These are phyloP conservation scores for Eucalyptus leucophloia DNA, from an alignment of 345 rosid species.

Conservation along the genomic window DNA sequence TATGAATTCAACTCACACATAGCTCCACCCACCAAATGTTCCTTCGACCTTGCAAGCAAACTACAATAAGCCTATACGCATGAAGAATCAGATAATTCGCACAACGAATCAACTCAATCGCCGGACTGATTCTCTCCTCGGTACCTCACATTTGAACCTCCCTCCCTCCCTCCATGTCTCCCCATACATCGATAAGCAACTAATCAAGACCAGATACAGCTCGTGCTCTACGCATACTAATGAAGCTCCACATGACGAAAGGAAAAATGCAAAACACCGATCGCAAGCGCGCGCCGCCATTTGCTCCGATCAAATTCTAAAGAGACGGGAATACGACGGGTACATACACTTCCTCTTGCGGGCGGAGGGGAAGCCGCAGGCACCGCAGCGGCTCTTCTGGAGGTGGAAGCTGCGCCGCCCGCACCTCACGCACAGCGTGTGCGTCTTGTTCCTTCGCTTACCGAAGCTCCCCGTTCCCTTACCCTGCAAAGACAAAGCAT, in stretches of 20 bases:
- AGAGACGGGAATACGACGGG: not conserved
- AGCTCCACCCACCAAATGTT: not conserved
- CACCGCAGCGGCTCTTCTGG: conserved; percentile 43
- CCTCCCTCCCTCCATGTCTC: not conserved
- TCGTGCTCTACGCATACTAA: not conserved
- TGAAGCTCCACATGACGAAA: not conserved
- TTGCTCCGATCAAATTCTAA: not conserved
- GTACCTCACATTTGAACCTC: not conserved
- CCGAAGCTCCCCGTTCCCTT: conserved; percentile 56
- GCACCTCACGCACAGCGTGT: conserved; percentile 47
- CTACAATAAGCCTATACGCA: not conserved
- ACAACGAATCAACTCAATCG: not conserved
- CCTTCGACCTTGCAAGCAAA: not conserved
- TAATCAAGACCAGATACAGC: not conserved
- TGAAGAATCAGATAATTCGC: not conserved
- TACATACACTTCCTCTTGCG: conserved; percentile 34
- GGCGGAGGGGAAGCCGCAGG: conserved; percentile 43
- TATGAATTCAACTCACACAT: not conserved
- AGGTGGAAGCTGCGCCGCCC: conserved; percentile 55
- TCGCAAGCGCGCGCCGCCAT: not conserved
- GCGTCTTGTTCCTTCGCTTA: conserved; percentile 51
- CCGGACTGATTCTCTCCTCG: not conserved
- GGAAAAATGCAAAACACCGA: not conserved
- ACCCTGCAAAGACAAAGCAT: conserved; percentile 9
- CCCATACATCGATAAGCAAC: not conserved